Percentiles rank a stretch among this genome's conserved stretches.
Conservation (phyloP, 2,329 filamentous ascomycete species). For the Colletotrichum sp. region DNA sequence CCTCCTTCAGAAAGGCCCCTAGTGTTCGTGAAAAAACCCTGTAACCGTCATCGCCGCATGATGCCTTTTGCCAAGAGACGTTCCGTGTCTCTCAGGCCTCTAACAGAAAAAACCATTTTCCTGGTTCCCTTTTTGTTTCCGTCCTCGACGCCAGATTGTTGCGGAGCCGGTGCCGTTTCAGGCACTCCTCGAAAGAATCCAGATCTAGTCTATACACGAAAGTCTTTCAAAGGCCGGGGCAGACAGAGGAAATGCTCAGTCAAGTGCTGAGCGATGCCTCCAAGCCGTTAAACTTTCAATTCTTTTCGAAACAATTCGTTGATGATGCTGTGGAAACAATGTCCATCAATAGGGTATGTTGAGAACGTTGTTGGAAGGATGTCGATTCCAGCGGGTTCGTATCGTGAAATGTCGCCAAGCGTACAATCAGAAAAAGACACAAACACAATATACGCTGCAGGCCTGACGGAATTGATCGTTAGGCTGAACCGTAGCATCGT, state of each 20-base stretch:
- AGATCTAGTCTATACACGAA: slow-evolving; percentile 22
- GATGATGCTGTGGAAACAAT: slow-evolving; percentile 3
- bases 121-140: background rate
- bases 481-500: slow-evolving; percentile 20
- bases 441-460: slow-evolving; percentile 6
- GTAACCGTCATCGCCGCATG: background rate
- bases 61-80: background rate
- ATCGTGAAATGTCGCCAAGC: background rate
- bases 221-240: background rate
- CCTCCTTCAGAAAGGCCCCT: background rate
- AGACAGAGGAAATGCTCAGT: slow-evolving; percentile 1
- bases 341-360: background rate
- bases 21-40: background rate
- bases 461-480: background rate
- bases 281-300: background rate
- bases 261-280: background rate
- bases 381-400: background rate
- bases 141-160: background rate
- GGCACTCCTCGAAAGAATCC: slow-evolving; percentile 3
- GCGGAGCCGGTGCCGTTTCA: background rate
- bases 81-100: background rate
- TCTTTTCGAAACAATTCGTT: background rate
- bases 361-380: background rate
- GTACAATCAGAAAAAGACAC: slow-evolving; percentile 3
- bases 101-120: background rate